These are phyloP conservation scores for Termitomyces sp. DNA, from an alignment of 768 basidiomycete species.

Conservation along the genomic window DNA sequence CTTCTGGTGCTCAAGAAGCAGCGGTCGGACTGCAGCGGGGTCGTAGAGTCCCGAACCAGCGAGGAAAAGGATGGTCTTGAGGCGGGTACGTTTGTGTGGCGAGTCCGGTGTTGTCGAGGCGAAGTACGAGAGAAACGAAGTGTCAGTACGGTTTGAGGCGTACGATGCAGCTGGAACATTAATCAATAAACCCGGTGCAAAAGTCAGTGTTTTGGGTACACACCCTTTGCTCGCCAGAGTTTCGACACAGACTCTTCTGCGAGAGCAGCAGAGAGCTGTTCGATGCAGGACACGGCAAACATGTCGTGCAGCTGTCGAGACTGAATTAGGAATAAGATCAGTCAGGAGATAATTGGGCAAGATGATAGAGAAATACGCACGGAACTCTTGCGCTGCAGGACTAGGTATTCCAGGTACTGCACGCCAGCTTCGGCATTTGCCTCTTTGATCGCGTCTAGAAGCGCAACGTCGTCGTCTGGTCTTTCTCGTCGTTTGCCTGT, in stretches of 20 bases:
- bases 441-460: conserved; percentile 53
- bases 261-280: conserved; percentile 48
- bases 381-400: conserved; percentile 61
- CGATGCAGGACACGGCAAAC: conserved; percentile 53
- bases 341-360: background rate
- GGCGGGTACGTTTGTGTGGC: conserved; percentile 62
- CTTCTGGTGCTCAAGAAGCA: conserved; percentile 44
- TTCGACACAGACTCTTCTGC: conserved; percentile 49
- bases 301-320: conserved; percentile 63
- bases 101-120: conserved; percentile 82
- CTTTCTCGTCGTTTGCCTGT: conserved; percentile 52
- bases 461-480: conserved; percentile 55
- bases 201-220: background rate
- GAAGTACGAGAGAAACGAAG: conserved; percentile 71
- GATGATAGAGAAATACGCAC: conserved; percentile 26
- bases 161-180: conserved; percentile 32
- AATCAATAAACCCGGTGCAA: background rate
- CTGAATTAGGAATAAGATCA: conserved; percentile 26
- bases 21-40: conserved; percentile 37
- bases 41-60: conserved; percentile 76
- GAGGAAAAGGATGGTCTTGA: conserved; percentile 77
- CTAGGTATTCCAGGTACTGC: conserved; percentile 77
- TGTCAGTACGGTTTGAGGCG: conserved; percentile 29
- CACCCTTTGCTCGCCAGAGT: conserved; percentile 71
- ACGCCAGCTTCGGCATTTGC: conserved; percentile 59